Evolutionary conservation across 257 asterid species (phyloP).

Genomic region (Gentiana macrophylla): DNA sequence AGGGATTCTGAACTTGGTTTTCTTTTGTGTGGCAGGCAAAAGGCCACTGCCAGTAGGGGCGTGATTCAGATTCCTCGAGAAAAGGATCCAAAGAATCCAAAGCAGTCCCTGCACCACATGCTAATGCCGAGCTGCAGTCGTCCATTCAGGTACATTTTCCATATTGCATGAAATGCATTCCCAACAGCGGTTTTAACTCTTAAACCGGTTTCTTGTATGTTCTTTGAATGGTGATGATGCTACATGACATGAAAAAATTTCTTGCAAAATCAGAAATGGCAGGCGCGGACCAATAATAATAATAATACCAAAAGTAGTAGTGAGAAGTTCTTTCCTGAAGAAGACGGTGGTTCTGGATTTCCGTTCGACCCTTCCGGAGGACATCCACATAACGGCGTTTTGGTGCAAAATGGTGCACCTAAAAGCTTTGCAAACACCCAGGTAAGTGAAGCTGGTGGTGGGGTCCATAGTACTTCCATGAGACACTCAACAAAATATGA

Average conservation of each 20-base stretch:
- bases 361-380: slow-evolving; percentile 36
- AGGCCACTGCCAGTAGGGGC: slow-evolving; percentile 36
- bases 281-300: slow-evolving; percentile 30
- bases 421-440: slow-evolving; percentile 17
- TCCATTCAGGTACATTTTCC: slow-evolving; percentile 44
- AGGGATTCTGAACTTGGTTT: not conserved
- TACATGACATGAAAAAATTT: not conserved
- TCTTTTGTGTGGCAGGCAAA: slow-evolving; percentile 33
- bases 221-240: not conserved
- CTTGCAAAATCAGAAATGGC: slow-evolving; percentile 35
- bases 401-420: slow-evolving; percentile 24
- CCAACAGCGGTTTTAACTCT: not conserved
- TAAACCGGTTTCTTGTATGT: not conserved
- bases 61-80: slow-evolving; percentile 33
- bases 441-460: slow-evolving; percentile 11
- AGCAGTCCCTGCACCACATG: slow-evolving; percentile 55
- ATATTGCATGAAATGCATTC: not conserved
- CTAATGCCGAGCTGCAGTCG: slow-evolving; percentile 52
- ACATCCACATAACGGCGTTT: slow-evolving; percentile 21
- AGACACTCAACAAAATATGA: slow-evolving; percentile 32
- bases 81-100: slow-evolving; percentile 38
- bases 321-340: slow-evolving; percentile 45
- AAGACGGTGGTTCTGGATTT: slow-evolving; percentile 40
- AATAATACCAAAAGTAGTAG: slow-evolving; percentile 29
- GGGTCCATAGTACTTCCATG: slow-evolving; percentile 15